Evolutionary conservation across 345 rosid genomes (phyloP), one percentile per base, ranked within the genome.

Genomic region (Murraya paniculata): DNA sequence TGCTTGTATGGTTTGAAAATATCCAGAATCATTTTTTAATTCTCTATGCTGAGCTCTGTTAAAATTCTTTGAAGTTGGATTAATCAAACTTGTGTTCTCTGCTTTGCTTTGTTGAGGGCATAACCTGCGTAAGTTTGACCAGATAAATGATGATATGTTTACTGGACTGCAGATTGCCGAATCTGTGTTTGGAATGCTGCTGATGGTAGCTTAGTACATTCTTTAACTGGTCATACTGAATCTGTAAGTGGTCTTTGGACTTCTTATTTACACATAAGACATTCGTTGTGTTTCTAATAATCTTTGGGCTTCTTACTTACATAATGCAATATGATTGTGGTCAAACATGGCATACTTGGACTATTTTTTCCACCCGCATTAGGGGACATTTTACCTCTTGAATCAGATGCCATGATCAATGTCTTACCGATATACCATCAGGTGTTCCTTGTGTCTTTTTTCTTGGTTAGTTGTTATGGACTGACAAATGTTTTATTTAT

Each of bases 181-280:
- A 94, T 97, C 81, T 97, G 99, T 53, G 99, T 97, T 77, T 97
- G 99, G 99, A 97, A 97, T 88, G 98, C 98, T 36, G 88, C 98
- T 82, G 98, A 97, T 90, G 97, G 98, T 83, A 89, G 90, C 88
- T 81, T 94, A 81, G 98, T 97, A 62, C 99, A 97, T 85, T 94
- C 95, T 72, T 88, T 97, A 90, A 90, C 98, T 71, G 99, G 99
- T 77, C 99, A 97, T 77, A 90, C 97, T 84, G 90, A 87, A 79
- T 94, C 98, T 45, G 99, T 97, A 81, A 97, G 98, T 87, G 50
- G 27, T 74, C 75, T 66, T 62, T 70, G n/a, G 19, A 21, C 57
- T 21, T n/a, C n/a, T n/a, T n/a, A n/a, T n/a, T n/a, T n/a, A n/a
- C n/a, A n/a, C n/a, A n/a, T n/a, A n/a, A n/a, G n/a, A n/a, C n/a